These are phyloP conservation scores for Calonectria henricotiae DNA, from an alignment of 2,329 filamentous ascomycete genomes.

Conservation along the genomic window DNA sequence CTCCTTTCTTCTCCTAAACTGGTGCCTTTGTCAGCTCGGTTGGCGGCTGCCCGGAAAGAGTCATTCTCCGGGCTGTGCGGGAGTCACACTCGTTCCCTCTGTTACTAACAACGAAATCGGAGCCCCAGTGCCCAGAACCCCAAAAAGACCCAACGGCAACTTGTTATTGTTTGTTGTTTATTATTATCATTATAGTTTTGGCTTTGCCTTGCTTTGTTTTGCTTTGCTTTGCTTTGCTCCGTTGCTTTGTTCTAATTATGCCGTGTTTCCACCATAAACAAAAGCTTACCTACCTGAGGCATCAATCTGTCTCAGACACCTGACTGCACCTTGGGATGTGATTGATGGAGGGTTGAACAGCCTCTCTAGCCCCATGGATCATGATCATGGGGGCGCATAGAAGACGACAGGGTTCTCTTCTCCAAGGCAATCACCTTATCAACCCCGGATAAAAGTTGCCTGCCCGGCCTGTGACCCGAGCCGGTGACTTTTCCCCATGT, in stretches of 20 bases:
- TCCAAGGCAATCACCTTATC: constrained; percentile 14
- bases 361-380: constrained; percentile 23
- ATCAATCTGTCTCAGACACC: constrained; percentile 23
- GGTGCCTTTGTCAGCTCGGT: constrained; percentile 41
- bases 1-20: neutral
- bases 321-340: constrained; percentile 19
- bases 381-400: constrained; percentile 27
- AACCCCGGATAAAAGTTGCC: constrained; percentile 9
- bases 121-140: neutral
- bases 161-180: neutral
- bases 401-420: neutral
- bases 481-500: constrained; percentile 19
- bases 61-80: constrained; percentile 40
- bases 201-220: neutral
- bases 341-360: constrained; percentile 17
- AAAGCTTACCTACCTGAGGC: constrained; percentile 14
- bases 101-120: constrained; percentile 14
- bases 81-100: constrained; percentile 29
- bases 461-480: constrained; percentile 20
- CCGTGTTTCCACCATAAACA: constrained; percentile 20
- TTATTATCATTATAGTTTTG: neutral
- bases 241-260: constrained; percentile 11
- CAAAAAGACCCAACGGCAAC: neutral
- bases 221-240: neutral
- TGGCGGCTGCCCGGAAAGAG: constrained; percentile 38